Evolutionary conservation across 176 grass and related monocot genomes (phyloP), one percentile per base, ranked within the genome.

Genomic region (Triticum monococcum): DNA sequence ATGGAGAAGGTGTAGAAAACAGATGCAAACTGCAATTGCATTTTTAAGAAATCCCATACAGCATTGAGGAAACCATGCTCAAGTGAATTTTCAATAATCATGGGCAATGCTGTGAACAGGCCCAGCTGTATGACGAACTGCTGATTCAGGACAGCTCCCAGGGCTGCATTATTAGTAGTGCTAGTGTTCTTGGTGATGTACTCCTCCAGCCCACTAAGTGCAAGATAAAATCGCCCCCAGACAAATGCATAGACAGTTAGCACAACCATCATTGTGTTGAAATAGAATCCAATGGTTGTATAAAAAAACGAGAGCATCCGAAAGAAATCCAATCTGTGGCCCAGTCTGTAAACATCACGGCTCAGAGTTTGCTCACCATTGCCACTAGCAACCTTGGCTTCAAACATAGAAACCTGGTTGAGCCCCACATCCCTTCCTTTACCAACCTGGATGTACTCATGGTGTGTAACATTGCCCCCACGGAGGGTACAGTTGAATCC

Each of bases 261-360:
- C 38, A 98, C 95, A 75, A 98, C 93, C 87, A 98, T 88, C 95
- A 98, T 98, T 69, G 95, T 98, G 86, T 98, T 98, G 79, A 98
- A 98, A 84, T 98, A 98, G 80, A 98, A 98, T 18, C 95, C 95
- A 2, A 98, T 77, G 52, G 95, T 98, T 64, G 95, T 98, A 67
- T 93, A 98, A 79, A 90, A 98, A 87, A 98, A 98, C 66, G 95
- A 98, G 10, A 98, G 91, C 95, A 98, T 98, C 59, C 95, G 85
- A 54, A 95, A 95, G 68, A 98, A 98, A 72, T 98, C 95, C 88
- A 98, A 83, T 90, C 95, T 95, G 62, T 95, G 93, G 22, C 95
- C 95, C 83, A 98, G 86, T 87, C 95, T 91, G 76, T 98, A 98
- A 72, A 98, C 88, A 71, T 98, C 95, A 56, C 95, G 78, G 78